A percentile compares a stretch with the other conserved stretches of the same genome.
phyloP scores from a whole-genome alignment of 140 eudicot species.

The Erigeron philadelphicus region DNA sequence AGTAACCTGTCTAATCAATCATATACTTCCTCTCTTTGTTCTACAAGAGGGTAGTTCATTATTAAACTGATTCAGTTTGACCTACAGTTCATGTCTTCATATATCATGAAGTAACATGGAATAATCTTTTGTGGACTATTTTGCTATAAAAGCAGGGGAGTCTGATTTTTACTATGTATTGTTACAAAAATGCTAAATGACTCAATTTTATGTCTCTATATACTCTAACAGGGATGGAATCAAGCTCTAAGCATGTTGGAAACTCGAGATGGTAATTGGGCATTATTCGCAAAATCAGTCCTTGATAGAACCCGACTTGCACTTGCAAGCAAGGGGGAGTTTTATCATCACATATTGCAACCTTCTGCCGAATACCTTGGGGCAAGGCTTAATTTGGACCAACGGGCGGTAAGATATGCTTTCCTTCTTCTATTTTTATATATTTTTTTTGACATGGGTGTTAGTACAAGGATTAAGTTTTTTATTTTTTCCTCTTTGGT shows the following conservation, averaged over 20 bases:
- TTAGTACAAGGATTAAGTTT: conserved; percentile 6
- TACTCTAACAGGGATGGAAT: conserved; percentile 73
- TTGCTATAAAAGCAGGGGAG: background rate
- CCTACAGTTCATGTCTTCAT: conserved; percentile 12
- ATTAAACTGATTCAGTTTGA: background rate
- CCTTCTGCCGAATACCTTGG: conserved; percentile 99
- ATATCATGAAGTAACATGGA: conserved; percentile 3
- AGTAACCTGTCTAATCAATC: conserved; percentile 7
- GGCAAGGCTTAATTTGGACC: conserved; percentile 75
- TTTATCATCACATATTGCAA: conserved; percentile 67
- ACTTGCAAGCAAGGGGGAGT: conserved; percentile 88
- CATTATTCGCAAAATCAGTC: conserved; percentile 92
- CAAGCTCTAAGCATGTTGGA: conserved; percentile 62
- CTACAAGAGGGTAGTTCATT: conserved; percentile 3
- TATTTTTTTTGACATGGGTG: background rate
- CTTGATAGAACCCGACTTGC: conserved; percentile 97
- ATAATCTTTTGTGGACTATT: conserved; percentile 18
- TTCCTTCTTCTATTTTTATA: background rate
- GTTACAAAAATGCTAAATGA: conserved; percentile 3
- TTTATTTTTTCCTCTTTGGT: background rate
- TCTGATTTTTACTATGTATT: conserved; percentile 6
- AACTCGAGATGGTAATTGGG: conserved; percentile 66
- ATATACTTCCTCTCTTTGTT: conserved; percentile 13
- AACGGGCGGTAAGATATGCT: conserved; percentile 73
- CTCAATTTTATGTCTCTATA: background rate